phyloP scores from a whole-genome alignment of 1,284 basidiomycete species.

The Sparassis latifolia region DNA sequence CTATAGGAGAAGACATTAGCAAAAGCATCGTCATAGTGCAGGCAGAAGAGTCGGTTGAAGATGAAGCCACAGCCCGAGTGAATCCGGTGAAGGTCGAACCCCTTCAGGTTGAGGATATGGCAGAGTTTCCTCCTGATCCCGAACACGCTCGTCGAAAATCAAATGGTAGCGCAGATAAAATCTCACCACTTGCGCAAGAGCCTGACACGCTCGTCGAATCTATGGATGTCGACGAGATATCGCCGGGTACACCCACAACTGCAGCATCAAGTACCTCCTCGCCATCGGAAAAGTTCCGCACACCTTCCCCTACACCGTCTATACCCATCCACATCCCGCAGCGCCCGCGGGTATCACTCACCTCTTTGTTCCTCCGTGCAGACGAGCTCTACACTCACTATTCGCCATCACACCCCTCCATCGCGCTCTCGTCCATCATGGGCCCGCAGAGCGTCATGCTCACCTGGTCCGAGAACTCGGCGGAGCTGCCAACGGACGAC shows the following conservation, averaged over 20 bases:
- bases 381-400: slow-evolving; percentile 36
- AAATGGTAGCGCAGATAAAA: too few species aligned
- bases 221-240: background rate
- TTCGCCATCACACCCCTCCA: slow-evolving; percentile 38
- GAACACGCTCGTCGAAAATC: too few species aligned
- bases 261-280: background rate
- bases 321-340: slow-evolving; percentile 4
- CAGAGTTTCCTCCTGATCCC: background rate
- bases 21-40: background rate
- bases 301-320: background rate
- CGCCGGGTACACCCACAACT: background rate
- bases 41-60: background rate
- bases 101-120: background rate
- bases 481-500: slow-evolving; percentile 40
- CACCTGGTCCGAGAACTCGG: slow-evolving; percentile 49
- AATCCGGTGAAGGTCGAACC: background rate
- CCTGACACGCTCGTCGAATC: background rate
- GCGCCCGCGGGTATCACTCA: slow-evolving; percentile 30
- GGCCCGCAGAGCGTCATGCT: slow-evolving; percentile 57
- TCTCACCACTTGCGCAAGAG: background rate
- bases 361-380: slow-evolving; percentile 35
- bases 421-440: slow-evolving; percentile 56
- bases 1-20: background rate
- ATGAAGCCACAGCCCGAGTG: background rate
- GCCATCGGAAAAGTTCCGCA: slow-evolving; percentile 6